Evolutionary conservation across 352 stramenopile species (phyloP).

Genomic region (Phytopythium oedochilum): DNA sequence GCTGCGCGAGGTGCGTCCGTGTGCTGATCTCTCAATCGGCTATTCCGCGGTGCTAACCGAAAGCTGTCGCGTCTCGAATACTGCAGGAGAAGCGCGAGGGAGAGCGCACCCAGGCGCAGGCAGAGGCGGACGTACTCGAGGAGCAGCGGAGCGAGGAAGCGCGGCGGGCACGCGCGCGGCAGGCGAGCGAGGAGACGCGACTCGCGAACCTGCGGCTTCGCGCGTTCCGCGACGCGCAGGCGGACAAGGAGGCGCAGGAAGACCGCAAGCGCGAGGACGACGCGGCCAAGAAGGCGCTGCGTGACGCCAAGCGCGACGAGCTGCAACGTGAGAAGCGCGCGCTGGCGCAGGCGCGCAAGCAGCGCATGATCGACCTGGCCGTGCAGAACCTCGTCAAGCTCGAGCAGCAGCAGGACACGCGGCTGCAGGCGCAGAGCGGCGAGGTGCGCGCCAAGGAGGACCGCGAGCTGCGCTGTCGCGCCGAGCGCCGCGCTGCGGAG

Average conservation of each 20-base stretch:
- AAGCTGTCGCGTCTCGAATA: neutral
- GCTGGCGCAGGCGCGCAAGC: conserved; percentile 53
- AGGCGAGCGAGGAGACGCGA: conserved; percentile 58
- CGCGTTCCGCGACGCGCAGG: conserved; percentile 45
- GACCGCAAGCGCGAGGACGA: conserved; percentile 70
- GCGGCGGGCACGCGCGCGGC: conserved; percentile 34
- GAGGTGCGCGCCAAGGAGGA: conserved; percentile 77
- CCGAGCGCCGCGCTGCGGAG: conserved; percentile 57
- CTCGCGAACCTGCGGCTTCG: conserved; percentile 63
- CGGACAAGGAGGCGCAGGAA: conserved; percentile 56
- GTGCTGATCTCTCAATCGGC: neutral
- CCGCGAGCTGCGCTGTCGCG: conserved; percentile 43
- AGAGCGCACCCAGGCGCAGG: conserved; percentile 55
- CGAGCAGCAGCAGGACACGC: conserved; percentile 52
- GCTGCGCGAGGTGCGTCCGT: conserved; percentile 43
- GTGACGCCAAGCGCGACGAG: conserved; percentile 56
- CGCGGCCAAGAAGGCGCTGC: conserved; percentile 61
- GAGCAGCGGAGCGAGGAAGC: conserved; percentile 48
- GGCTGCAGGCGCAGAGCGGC: conserved; percentile 58
- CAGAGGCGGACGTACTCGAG: conserved; percentile 48
- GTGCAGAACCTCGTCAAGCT: conserved; percentile 68
- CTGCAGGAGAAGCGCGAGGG: conserved; percentile 64
- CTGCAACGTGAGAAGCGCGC: conserved; percentile 58
- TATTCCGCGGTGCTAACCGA: neutral
- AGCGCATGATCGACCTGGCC: conserved; percentile 82